Conservation (phyloP, 1,284 basidiomycete species). For the Pascua guehoae region DNA sequence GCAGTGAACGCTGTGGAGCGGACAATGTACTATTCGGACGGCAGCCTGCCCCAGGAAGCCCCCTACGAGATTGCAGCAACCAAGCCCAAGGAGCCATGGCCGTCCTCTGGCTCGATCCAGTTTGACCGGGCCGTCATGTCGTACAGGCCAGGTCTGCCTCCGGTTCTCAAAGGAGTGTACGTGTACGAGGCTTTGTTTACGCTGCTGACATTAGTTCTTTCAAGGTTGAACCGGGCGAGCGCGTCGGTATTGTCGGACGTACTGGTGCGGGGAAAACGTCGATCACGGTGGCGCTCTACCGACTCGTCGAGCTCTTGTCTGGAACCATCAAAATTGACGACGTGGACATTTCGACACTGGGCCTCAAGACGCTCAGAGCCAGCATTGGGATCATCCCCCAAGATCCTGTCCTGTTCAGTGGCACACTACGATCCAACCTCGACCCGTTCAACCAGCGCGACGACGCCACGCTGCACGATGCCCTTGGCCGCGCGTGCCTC, state of each 20-base stretch:
- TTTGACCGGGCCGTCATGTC: conserved; percentile 47
- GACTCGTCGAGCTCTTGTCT: conserved; percentile 44
- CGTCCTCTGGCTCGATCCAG: conserved; percentile 30
- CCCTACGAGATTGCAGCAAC: conserved; percentile 58
- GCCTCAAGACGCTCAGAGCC: conserved; percentile 47
- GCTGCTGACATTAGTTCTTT: not conserved
- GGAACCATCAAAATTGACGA: conserved; percentile 53
- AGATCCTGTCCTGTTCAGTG: conserved; percentile 53
- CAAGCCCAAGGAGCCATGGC: conserved; percentile 54
- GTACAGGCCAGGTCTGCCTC: conserved; percentile 51
- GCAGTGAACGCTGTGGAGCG: conserved; percentile 62
- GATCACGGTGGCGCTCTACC: conserved; percentile 53
- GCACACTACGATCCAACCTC: conserved; percentile 61
- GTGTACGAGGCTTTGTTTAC: not conserved
- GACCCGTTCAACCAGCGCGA: conserved; percentile 69
- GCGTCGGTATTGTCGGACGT: conserved; percentile 53
- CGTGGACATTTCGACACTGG: conserved; percentile 49
- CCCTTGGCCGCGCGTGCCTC: conserved; percentile 68
- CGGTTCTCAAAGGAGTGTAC: conserved; percentile 46
- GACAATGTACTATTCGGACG: conserved; percentile 60
- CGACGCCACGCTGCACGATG: conserved; percentile 71
- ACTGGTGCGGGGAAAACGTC: conserved; percentile 49
- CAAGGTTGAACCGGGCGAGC: conserved; percentile 29
- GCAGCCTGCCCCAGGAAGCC: conserved; percentile 59
- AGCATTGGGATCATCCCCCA: conserved; percentile 57